Evolutionary conservation across 495 filamentous ascomycete genomes (phyloP).

Genomic region (Glutinoglossum americanum): DNA sequence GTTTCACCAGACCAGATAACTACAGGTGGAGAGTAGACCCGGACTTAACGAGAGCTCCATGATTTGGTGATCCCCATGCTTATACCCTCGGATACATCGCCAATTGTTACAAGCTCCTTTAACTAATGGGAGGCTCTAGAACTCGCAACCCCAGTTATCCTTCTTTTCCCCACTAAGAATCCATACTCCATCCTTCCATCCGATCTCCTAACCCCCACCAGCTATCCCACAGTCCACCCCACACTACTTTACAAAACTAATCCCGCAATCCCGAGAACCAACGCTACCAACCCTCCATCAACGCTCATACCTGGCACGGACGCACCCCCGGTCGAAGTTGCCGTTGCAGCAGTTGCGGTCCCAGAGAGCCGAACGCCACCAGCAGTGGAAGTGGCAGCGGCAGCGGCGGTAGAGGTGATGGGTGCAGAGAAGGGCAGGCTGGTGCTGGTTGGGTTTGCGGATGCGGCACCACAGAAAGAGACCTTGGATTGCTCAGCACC

Average conservation of each 20-base stretch:
- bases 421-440: background rate
- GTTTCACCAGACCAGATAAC: too few relatives aligned
- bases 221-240: background rate
- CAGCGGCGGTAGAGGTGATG: background rate
- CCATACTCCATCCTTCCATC: background rate
- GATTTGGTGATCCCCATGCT: too few relatives aligned
- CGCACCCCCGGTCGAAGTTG: background rate
- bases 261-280: background rate
- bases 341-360: background rate
- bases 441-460: background rate
- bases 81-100: too few relatives aligned
- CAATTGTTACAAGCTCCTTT: background rate
- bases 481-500: background rate
- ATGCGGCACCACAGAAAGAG: background rate
- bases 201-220: background rate
- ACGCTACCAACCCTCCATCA: background rate
- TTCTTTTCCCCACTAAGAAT: background rate
- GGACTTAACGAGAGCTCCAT: too few relatives aligned
- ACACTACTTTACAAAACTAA: background rate
- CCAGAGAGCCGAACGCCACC: background rate
- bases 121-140: background rate
- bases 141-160: background rate
- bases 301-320: background rate
- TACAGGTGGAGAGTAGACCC: too few relatives aligned
- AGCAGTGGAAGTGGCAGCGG: background rate